Conservation (phyloP, 306 rosid species). For the Prunus dulcis region DNA sequence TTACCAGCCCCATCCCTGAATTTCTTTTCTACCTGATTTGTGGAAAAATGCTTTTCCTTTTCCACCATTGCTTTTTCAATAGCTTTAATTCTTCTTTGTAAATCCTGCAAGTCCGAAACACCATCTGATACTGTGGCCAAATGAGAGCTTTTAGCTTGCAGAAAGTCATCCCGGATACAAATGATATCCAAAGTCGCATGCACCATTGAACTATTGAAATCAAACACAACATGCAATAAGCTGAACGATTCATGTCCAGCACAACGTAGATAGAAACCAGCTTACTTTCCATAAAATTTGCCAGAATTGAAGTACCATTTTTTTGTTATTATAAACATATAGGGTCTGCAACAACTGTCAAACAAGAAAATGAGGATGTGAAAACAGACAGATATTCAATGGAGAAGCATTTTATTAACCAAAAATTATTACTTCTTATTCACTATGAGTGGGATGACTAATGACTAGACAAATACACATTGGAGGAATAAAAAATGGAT, state of each 20-base stretch:
- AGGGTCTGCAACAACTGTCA: too few relatives aligned
- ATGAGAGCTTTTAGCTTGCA: constrained; percentile 36
- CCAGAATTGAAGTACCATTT: background rate
- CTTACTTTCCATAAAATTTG: background rate
- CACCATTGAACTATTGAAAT: background rate
- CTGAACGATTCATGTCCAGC: constrained; percentile 1
- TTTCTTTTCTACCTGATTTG: constrained; percentile 38
- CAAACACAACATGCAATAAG: background rate
- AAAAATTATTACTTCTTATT: background rate
- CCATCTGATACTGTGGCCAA: constrained; percentile 35
- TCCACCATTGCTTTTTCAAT: constrained; percentile 54
- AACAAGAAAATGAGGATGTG: too few relatives aligned
- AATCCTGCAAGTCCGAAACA: constrained; percentile 46
- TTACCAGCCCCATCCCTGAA: constrained; percentile 20
- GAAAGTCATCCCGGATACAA: constrained; percentile 45
- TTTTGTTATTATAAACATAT: too few relatives aligned
- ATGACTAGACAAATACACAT: background rate
- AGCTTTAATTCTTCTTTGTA: constrained; percentile 67
- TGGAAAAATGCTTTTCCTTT: constrained; percentile 33
- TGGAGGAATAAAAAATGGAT: too few relatives aligned
- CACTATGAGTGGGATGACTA: background rate
- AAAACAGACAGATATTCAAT: constrained; percentile 16
- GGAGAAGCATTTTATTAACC: background rate
- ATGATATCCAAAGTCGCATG: constrained; percentile 1
- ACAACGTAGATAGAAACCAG: background rate